Percentiles rank a stretch among this genome's conserved stretches.
phyloP scores from a whole-genome alignment of 306 rosid species.

The Citrullus colocynthis region DNA sequence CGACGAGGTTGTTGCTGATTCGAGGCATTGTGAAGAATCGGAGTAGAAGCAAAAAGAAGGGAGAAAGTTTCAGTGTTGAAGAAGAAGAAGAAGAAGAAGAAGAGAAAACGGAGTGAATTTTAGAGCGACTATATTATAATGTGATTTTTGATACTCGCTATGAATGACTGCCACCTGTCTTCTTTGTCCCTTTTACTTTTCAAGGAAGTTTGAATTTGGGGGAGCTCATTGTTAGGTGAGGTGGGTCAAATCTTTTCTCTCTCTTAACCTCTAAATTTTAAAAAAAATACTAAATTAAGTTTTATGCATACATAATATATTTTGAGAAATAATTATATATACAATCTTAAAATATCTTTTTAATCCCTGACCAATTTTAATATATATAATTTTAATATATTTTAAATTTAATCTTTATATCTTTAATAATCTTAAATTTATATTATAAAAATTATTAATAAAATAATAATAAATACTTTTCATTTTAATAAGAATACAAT shows the following conservation, averaged over 20 bases:
- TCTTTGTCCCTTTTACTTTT: background rate
- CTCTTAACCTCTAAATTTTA: background rate
- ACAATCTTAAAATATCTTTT: too few relatives aligned
- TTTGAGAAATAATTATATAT: too few relatives aligned
- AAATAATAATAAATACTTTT: too few relatives aligned
- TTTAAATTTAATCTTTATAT: too few relatives aligned
- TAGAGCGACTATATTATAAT: background rate
- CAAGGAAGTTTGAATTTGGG: background rate
- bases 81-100: background rate
- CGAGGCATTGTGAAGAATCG: constrained; percentile 15
- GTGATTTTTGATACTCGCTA: background rate
- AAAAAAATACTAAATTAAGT: too few relatives aligned
- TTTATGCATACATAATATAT: too few relatives aligned
- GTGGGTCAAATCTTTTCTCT: background rate
- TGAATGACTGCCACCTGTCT: background rate
- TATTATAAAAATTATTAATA: too few relatives aligned
- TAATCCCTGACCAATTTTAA: too few relatives aligned
- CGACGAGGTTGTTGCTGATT: constrained; percentile 34
- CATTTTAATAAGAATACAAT: too few relatives aligned
- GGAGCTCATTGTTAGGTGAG: background rate
- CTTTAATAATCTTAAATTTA: too few relatives aligned
- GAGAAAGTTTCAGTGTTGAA: background rate
- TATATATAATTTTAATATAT: too few relatives aligned
- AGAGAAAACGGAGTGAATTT: background rate
- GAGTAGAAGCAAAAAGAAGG: background rate